These are phyloP conservation scores for Camellia granthamiana DNA, from an alignment of 148 eudicot genomes.

Conservation along the genomic window DNA sequence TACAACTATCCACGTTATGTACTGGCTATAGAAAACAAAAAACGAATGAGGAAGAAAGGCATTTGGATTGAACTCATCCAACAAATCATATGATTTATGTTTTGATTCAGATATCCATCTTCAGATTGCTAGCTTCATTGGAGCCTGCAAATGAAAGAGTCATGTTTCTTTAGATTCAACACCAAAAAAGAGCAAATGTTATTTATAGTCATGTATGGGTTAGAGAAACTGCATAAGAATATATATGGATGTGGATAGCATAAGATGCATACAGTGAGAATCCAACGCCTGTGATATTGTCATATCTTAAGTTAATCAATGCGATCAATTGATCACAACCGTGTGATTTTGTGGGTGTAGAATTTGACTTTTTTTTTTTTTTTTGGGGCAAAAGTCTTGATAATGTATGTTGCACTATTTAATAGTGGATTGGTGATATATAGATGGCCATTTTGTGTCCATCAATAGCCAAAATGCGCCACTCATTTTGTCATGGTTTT, in stretches of 20 bases:
- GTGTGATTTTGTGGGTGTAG: too few relatives aligned
- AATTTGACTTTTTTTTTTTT: too few relatives aligned
- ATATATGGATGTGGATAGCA: too few relatives aligned
- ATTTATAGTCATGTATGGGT: too few relatives aligned
- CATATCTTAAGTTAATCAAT: too few relatives aligned
- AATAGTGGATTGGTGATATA: too few relatives aligned
- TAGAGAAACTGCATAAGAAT: background rate
- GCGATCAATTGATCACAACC: too few relatives aligned
- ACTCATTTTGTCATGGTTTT: conserved; percentile 6
- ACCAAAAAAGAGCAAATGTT: background rate
- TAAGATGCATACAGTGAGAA: too few relatives aligned
- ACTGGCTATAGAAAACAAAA: background rate
- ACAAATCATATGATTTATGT: conserved; percentile 4
- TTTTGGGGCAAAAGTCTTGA: too few relatives aligned
- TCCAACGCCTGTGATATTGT: too few relatives aligned
- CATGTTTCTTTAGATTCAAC: conserved; percentile 9
- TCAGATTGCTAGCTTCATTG: conserved; percentile 46
- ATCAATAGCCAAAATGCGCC: background rate
- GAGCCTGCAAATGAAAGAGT: conserved; percentile 52
- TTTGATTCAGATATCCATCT: conserved; percentile 65
- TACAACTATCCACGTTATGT: background rate
- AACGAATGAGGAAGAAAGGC: conserved; percentile 9
- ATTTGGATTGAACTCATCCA: conserved; percentile 18
- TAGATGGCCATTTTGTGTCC: too few relatives aligned
- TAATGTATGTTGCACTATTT: too few relatives aligned